These are phyloP conservation scores for Ophiostoma sp. DNA, from an alignment of 2,329 filamentous ascomycete genomes.

Conservation along the genomic window DNA sequence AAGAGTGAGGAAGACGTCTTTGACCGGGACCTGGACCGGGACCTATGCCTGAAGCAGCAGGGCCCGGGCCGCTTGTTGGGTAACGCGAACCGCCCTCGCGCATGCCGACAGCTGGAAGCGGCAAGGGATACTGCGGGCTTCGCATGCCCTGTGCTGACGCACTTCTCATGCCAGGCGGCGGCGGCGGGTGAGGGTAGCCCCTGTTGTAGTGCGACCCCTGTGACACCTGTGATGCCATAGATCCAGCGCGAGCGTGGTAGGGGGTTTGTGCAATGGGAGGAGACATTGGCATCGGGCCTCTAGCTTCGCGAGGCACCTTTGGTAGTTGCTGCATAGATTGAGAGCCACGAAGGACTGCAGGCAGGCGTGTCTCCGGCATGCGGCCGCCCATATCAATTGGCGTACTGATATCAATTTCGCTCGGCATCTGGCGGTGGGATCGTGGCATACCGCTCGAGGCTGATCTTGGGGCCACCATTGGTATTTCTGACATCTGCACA, in stretches of 20 bases:
- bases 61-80: not conserved
- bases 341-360: conserved; percentile 3
- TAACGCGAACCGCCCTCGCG: conserved; percentile 4
- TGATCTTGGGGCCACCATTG: not conserved
- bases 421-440: not conserved
- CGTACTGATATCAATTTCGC: not conserved
- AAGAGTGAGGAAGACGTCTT: not conserved
- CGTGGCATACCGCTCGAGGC: not conserved
- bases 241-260: conserved; percentile 14
- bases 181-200: not conserved
- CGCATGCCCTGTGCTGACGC: not conserved
- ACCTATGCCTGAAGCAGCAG: not conserved
- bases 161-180: conserved; percentile 6
- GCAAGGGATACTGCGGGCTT: conserved; percentile 9
- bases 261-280: not conserved
- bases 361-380: conserved; percentile 14
- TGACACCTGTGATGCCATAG: conserved; percentile 11
- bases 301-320: conserved; percentile 6
- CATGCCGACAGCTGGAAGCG: not conserved
- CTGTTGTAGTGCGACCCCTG: not conserved
- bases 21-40: not conserved
- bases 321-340: conserved; percentile 23
- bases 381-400: conserved; percentile 4
- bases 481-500: not conserved
- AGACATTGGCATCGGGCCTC: not conserved